phyloP scores from a whole-genome alignment of 805 yeast genomes.

The Suhomyces sp. region DNA sequence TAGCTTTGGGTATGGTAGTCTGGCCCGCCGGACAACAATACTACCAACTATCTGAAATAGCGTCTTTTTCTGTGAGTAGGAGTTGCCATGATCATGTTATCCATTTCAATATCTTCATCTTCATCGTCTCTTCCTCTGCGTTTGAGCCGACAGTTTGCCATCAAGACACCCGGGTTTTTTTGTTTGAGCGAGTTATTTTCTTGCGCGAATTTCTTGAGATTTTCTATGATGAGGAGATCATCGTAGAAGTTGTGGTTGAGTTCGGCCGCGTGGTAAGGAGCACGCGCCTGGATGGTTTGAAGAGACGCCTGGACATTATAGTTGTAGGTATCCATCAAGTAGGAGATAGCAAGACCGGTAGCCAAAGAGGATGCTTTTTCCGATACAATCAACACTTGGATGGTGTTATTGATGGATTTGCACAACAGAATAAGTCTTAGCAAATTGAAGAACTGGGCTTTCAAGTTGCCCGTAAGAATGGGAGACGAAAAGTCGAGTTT shows the following conservation, averaged over 20 bases:
- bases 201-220: slow-evolving; percentile 33
- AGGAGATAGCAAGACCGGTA: slow-evolving; percentile 33
- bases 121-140: slow-evolving; percentile 25
- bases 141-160: slow-evolving; percentile 28
- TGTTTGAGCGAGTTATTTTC: slow-evolving; percentile 34
- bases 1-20: background rate
- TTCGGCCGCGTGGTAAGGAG: slow-evolving; percentile 16
- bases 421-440: slow-evolving; percentile 35
- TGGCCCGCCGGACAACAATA: background rate
- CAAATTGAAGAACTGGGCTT: slow-evolving; percentile 35
- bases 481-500: slow-evolving; percentile 29
- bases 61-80: slow-evolving; percentile 20
- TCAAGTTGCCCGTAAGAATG: slow-evolving; percentile 36
- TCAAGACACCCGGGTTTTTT: slow-evolving; percentile 22
- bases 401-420: slow-evolving; percentile 28
- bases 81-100: slow-evolving; percentile 7
- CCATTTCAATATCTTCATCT: slow-evolving; percentile 12
- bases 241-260: slow-evolving; percentile 36
- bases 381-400: slow-evolving; percentile 34
- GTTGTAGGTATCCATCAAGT: slow-evolving; percentile 40
- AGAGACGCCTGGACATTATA: slow-evolving; percentile 32
- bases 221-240: slow-evolving; percentile 38
- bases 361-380: slow-evolving; percentile 24
- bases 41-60: background rate
- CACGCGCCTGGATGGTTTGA: slow-evolving; percentile 18